These are phyloP conservation scores for Stenocarpella maydis DNA, from an alignment of 2,329 filamentous ascomycete genomes.

Conservation along the genomic window DNA sequence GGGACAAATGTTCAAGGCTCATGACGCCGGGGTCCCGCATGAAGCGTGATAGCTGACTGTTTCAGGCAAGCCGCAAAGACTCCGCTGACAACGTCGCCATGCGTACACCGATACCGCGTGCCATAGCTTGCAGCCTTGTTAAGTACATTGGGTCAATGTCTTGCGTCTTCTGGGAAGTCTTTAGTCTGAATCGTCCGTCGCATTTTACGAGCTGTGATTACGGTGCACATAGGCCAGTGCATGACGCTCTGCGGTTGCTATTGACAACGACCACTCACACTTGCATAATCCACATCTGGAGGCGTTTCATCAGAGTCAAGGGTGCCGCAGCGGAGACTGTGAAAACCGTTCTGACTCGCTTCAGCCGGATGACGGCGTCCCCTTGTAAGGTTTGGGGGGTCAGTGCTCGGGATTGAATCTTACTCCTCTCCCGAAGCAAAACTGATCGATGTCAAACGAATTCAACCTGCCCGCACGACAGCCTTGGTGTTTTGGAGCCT, in stretches of 20 bases:
- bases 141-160: not conserved
- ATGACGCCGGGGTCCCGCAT: not conserved
- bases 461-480: not conserved
- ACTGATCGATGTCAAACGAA: not conserved
- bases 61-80: not conserved
- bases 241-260: not conserved
- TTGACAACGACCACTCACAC: not conserved
- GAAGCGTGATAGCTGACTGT: not conserved
- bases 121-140: not conserved
- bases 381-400: not conserved
- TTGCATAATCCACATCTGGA: not conserved
- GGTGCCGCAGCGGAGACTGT: slow-evolving; percentile 1
- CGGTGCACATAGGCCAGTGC: not conserved
- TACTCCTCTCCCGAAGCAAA: not conserved
- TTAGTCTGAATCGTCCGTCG: not conserved
- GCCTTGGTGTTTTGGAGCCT: not conserved
- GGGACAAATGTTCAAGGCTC: not conserved
- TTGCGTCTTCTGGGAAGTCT: no score
- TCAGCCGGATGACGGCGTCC: not conserved
- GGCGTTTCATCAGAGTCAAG: slow-evolving; percentile 1
- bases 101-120: not conserved
- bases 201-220: not conserved
- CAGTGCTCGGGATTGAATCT: not conserved
- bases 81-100: not conserved
- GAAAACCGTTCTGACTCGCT: slow-evolving; percentile 1